Percentiles rank a stretch among this genome's conserved stretches.
phyloP scores from a whole-genome alignment of 1,284 basidiomycete species.

The Peniophora sp. region DNA sequence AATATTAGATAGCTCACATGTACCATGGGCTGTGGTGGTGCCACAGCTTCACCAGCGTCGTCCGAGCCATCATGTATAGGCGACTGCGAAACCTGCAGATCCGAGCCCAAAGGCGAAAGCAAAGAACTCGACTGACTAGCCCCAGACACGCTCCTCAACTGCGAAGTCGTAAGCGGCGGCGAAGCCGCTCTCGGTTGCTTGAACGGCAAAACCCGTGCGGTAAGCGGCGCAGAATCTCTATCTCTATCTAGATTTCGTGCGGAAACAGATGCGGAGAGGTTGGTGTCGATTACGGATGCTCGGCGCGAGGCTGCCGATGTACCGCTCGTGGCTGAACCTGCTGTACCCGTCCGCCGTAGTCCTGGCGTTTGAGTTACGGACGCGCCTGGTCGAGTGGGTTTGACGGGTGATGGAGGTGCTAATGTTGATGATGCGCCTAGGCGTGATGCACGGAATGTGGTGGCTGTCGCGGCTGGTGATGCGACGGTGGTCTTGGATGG shows the following conservation, averaged over 20 bases:
- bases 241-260: constrained; percentile 1
- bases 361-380: constrained; percentile 15
- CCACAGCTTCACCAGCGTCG: background rate
- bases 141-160: constrained; percentile 2
- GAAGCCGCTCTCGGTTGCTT: constrained; percentile 7
- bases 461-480: constrained; percentile 10
- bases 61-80: background rate
- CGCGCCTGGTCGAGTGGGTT: constrained; percentile 23
- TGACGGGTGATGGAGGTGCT: constrained; percentile 27
- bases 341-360: constrained; percentile 22
- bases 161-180: background rate
- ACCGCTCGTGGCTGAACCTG: constrained; percentile 16
- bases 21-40: constrained; percentile 11
- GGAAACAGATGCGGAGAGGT: constrained; percentile 1
- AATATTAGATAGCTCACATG: background rate
- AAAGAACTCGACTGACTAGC: constrained; percentile 3
- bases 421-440: constrained; percentile 10
- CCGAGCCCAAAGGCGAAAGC: background rate
- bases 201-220: constrained; percentile 5
- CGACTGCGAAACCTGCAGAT: background rate
- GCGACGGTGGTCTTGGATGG: constrained; percentile 27
- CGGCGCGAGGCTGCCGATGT: constrained; percentile 9
- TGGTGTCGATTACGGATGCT: constrained; percentile 14
- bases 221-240: constrained; percentile 2
- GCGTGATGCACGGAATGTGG: constrained; percentile 18